These are phyloP conservation scores for Cyclospora cayetanensis DNA, from an alignment of 169 alveolate species.

Conservation along the genomic window DNA sequence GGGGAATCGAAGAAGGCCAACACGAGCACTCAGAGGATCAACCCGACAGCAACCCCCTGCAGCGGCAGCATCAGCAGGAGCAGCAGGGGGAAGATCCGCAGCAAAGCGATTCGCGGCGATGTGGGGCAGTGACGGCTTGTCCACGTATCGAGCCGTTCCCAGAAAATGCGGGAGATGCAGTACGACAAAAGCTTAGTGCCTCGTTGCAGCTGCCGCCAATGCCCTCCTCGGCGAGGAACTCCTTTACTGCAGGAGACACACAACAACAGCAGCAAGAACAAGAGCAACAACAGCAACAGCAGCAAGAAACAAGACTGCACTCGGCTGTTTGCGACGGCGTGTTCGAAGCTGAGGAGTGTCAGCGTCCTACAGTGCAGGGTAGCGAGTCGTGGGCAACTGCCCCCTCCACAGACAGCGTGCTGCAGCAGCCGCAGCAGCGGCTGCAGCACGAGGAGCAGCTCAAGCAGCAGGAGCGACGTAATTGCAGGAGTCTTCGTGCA, in stretches of 20 bases:
- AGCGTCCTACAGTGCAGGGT: too few species aligned
- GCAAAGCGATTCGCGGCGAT: too few species aligned
- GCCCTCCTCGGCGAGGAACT: too few species aligned
- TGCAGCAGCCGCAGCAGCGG: not conserved
- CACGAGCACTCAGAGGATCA: not conserved
- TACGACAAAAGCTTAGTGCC: not conserved
- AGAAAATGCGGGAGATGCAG: too few species aligned
- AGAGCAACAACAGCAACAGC: not conserved
- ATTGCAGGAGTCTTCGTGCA: too few species aligned
- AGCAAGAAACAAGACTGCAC: not conserved
- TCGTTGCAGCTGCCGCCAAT: not conserved
- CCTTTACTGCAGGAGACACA: slow-evolving; percentile 40
- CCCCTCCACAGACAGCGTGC: too few species aligned
- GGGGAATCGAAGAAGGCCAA: not conserved
- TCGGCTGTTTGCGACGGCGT: too few species aligned
- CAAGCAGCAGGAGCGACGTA: not conserved
- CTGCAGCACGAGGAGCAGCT: slow-evolving; percentile 19
- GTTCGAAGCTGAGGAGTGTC: too few species aligned
- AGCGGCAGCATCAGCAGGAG: not conserved
- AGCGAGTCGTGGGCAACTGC: too few species aligned
- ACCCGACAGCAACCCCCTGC: not conserved
- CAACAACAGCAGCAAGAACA: not conserved
- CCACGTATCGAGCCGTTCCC: too few species aligned
- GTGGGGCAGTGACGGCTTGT: too few species aligned
- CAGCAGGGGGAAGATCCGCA: not conserved